Conservation (phyloP, 768 basidiomycete species). For the Tricholomella constricta region DNA sequence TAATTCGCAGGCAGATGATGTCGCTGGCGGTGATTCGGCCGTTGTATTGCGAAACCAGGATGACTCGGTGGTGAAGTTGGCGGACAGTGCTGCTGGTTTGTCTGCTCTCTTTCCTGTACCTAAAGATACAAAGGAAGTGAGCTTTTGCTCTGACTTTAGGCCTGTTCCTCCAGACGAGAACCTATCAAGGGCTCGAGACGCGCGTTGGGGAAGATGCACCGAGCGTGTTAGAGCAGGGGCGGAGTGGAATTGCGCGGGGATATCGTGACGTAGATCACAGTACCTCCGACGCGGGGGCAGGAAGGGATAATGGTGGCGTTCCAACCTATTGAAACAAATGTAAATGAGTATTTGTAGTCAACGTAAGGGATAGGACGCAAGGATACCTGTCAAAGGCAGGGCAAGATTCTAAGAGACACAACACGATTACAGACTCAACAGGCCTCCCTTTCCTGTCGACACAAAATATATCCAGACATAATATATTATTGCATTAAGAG, state of each 20-base stretch:
- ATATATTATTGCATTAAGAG: no score
- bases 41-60: slow-evolving; percentile 69
- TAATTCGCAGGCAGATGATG: background rate
- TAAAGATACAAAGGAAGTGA: background rate
- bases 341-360: no score
- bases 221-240: slow-evolving; percentile 81
- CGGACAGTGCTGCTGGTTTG: slow-evolving; percentile 74
- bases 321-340: no score
- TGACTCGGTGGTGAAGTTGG: slow-evolving; percentile 50
- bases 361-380: no score
- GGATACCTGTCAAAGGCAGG: no score
- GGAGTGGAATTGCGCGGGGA: slow-evolving; percentile 86
- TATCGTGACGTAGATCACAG: slow-evolving; percentile 61
- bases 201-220: slow-evolving; percentile 79
- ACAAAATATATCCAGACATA: no score
- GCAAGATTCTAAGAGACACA: no score
- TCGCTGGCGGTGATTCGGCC: slow-evolving; percentile 16
- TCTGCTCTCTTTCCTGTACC: slow-evolving; percentile 1
- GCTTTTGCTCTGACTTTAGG: slow-evolving; percentile 37
- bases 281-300: background rate
- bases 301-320: background rate
- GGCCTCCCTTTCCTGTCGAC: no score
- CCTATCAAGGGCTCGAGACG: slow-evolving; percentile 81
- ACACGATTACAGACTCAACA: no score
- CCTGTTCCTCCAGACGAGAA: slow-evolving; percentile 71